Conservation (phyloP, 2,329 filamentous ascomycete genomes). For the Chalaropsis thielavioides region DNA sequence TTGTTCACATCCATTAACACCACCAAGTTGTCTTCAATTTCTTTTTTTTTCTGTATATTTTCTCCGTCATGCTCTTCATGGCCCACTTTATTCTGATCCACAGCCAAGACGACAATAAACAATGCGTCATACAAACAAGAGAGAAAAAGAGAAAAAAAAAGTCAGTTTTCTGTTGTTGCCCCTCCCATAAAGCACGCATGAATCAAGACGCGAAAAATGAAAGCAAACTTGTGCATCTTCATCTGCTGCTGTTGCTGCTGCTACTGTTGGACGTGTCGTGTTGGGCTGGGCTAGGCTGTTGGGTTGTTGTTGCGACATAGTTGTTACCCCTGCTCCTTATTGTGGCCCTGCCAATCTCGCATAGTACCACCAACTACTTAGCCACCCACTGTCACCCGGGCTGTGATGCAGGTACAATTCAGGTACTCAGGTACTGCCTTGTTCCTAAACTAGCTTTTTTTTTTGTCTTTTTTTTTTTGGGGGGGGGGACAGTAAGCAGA, state of each 20-base stretch:
- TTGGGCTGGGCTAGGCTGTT: background rate
- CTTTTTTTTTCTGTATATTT: background rate
- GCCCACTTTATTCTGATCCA: background rate
- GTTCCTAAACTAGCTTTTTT: background rate
- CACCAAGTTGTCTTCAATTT: background rate
- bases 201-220: background rate
- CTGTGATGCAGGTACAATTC: conserved; percentile 15
- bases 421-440: conserved; percentile 3
- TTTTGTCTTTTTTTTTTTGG: no score
- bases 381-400: conserved; percentile 13
- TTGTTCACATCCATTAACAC: background rate
- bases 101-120: background rate
- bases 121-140: conserved; percentile 2
- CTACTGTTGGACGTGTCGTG: background rate
- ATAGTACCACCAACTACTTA: conserved; percentile 14
- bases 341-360: conserved; percentile 15
- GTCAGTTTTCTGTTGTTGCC: background rate
- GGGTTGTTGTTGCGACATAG: background rate
- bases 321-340: conserved; percentile 1
- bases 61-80: background rate
- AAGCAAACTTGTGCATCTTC: background rate
- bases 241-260: background rate
- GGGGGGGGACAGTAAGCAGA: background rate
- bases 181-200: background rate
- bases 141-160: background rate